A percentile compares a stretch with the other conserved stretches of the same genome.
phyloP scores from a whole-genome alignment of 176 grass and related monocot species.

The Pontederia paniculata region DNA sequence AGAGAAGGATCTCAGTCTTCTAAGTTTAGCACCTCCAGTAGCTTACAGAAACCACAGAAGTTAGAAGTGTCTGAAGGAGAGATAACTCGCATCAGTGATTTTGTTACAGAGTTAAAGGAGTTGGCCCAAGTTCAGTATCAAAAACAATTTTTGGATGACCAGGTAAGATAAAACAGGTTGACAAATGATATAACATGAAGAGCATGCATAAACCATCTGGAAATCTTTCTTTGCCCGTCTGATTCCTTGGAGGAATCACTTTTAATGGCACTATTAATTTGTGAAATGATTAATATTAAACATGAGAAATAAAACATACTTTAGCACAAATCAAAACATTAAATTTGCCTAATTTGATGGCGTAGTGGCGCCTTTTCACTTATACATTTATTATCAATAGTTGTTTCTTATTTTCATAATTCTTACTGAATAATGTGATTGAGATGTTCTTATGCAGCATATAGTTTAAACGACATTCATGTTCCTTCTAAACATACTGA shows the following conservation, averaged over 20 bases:
- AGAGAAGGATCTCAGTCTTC: slow-evolving; percentile 10
- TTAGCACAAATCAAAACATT: too few species aligned
- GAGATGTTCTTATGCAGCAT: too few species aligned
- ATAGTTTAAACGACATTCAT: too few species aligned
- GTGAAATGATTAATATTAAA: too few species aligned
- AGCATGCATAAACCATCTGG: too few species aligned
- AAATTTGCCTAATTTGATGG: too few species aligned
- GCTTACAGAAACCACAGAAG: neutral
- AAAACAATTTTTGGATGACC: slow-evolving; percentile 23
- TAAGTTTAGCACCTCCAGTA: slow-evolving; percentile 2
- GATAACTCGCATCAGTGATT: neutral
- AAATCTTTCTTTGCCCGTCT: neutral
- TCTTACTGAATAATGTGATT: too few species aligned
- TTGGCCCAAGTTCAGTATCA: slow-evolving; percentile 13
- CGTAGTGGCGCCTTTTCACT: too few species aligned
- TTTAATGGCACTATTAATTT: neutral
- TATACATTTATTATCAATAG: too few species aligned
- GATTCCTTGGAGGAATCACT: neutral
- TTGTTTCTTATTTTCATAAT: too few species aligned
- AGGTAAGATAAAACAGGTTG: slow-evolving; percentile 14
- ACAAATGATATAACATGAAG: neutral
- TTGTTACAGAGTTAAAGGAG: slow-evolving; percentile 19
- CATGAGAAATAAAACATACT: too few species aligned
- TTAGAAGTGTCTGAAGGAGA: slow-evolving; percentile 26
- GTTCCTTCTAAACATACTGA: too few species aligned